phyloP scores from a whole-genome alignment of 2,329 filamentous ascomycete genomes.

The Xylaria hypoxylon region DNA sequence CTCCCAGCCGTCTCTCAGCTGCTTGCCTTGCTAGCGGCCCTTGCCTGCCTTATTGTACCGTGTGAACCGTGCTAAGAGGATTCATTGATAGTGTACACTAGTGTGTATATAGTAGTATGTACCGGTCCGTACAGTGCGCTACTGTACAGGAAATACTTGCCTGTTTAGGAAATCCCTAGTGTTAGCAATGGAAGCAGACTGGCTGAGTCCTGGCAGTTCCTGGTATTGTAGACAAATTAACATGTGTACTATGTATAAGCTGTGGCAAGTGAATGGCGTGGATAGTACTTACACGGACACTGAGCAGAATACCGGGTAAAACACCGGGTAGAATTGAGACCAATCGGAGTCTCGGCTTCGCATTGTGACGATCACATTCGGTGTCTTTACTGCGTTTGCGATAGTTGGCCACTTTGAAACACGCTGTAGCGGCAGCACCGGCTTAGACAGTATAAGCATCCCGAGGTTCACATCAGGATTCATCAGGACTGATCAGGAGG shows the following conservation, averaged over 20 bases:
- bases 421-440: constrained; percentile 27
- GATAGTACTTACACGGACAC: constrained; percentile 2
- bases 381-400: constrained; percentile 34
- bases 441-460: constrained; percentile 10
- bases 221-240: background rate
- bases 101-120: background rate
- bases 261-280: constrained; percentile 1
- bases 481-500: background rate
- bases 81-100: too few species aligned
- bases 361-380: constrained; percentile 30
- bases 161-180: constrained; percentile 20
- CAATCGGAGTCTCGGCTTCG: constrained; percentile 34
- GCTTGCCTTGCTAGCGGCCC: constrained; percentile 19
- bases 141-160: constrained; percentile 25
- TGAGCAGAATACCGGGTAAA: background rate
- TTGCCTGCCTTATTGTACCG: background rate
- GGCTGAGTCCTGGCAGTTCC: background rate
- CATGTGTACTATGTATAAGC: background rate
- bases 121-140: background rate
- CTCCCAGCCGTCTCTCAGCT: constrained; percentile 29
- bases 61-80: background rate
- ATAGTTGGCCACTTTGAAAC: constrained; percentile 32
- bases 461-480: constrained; percentile 4
- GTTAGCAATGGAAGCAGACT: constrained; percentile 10
- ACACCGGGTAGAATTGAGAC: constrained; percentile 3